Base-by-base conservation (phyloP, 805 yeast genomes). In the Pichia sporocuriosa region DNA sequence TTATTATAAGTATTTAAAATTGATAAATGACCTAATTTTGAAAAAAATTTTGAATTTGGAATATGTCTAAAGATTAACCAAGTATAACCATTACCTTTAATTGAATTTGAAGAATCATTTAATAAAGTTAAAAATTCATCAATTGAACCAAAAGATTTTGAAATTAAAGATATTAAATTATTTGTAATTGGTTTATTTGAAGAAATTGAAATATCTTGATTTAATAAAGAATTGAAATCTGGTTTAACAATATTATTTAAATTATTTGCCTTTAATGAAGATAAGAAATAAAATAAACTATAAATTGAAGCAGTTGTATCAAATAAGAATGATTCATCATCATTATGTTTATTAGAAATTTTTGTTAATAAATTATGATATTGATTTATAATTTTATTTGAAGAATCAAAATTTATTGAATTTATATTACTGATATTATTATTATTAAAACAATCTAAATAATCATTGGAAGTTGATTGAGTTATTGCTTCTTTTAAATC, bases 31-130 rank as follows among this genome's bases (percentile, higher is more conserved):
- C 74, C 75, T 43, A 42, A 45, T 28, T 42, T 54, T 11, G 59
- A 47, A 42, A 50, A 45, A 16, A 41, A 31, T 6, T 19, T 24
- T 6, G 41, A 29, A 38, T 54, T 56, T 7, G 56, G 55, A 26
- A 48, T 47, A 16, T 50, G 52, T 62, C 69, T 70, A 44, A 90
- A 94, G 19, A 88, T 81, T 16, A 93, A 67, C 93, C 97, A 93
- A 10, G 89, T 84, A 62, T 73, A 79, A 3, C 98, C 98, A 61
- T 86, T 90, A 38, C 97, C 97, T 46, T 81, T 77, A 46, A 87
- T 75, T 4, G 82, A 73, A 37, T 69, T 63, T 10, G 90, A 86
- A 1, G 93, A 78, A 44, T 76, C 73, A 44, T 84, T 56, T 33
- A 93, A 61, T 35, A 85, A 70, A 1, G 84, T 75, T 51, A 83